Conservation (phyloP, 2,329 filamentous ascomycete species). For the Neonectria magnoliae region DNA sequence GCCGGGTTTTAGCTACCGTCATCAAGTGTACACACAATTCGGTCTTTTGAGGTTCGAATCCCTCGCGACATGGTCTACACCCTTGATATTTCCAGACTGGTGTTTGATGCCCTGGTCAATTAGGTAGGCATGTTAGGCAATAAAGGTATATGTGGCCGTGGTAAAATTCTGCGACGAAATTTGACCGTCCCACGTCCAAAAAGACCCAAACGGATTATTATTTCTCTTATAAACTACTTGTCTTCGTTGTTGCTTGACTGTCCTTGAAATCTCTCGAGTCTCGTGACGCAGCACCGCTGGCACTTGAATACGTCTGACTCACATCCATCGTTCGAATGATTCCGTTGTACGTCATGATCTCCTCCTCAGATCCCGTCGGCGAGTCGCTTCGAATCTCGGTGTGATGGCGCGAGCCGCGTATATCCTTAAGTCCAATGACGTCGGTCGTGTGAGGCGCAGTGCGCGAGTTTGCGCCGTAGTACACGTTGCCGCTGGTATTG, state of each 20-base stretch:
- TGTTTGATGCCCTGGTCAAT: too few species aligned
- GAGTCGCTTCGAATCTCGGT: conserved; percentile 48
- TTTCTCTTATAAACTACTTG: conserved; percentile 4
- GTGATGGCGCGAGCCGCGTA: conserved; percentile 32
- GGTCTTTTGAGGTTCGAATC: background rate
- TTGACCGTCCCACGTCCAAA: background rate
- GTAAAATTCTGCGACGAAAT: background rate
- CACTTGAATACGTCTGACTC: conserved; percentile 18
- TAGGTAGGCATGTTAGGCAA: background rate
- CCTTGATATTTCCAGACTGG: background rate
- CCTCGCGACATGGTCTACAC: background rate
- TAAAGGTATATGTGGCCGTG: background rate
- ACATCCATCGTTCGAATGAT: conserved; percentile 39
- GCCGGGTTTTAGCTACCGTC: background rate
- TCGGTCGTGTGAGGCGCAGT: conserved; percentile 17
- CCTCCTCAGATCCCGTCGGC: conserved; percentile 48
- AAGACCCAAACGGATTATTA: background rate
- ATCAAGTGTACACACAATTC: background rate
- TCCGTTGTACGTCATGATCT: conserved; percentile 52
- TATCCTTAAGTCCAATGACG: conserved; percentile 35
- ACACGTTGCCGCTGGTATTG: conserved; percentile 17
- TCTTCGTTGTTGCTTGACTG: conserved; percentile 3
- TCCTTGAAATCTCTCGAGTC: conserved; percentile 12
- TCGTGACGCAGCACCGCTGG: conserved; percentile 5
- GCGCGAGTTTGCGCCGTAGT: conserved; percentile 25